Conservation (phyloP, 768 basidiomycete genomes). For the Terana coerulea region DNA sequence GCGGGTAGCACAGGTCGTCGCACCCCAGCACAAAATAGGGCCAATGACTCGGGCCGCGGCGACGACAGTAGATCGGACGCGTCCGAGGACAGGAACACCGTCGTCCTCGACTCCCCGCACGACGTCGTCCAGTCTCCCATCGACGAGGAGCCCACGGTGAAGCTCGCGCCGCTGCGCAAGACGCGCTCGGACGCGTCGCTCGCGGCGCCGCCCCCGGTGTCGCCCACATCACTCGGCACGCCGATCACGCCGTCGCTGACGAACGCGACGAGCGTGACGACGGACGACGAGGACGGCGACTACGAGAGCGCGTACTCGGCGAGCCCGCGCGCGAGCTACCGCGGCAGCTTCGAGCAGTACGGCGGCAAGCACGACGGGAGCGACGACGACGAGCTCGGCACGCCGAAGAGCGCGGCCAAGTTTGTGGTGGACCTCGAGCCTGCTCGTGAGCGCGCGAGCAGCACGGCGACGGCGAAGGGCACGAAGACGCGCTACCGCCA, state of each 20-base stretch:
- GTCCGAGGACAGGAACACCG: neutral
- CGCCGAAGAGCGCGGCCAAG: conserved; percentile 19
- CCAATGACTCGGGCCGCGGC: neutral
- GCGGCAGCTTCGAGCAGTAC: conserved; percentile 41
- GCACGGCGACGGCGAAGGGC: conserved; percentile 46
- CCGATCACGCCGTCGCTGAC: conserved; percentile 35
- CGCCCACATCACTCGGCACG: conserved; percentile 20
- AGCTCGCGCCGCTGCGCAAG: conserved; percentile 27
- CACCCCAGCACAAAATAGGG: neutral
- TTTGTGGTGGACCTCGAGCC: conserved; percentile 30
- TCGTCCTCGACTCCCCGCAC: neutral
- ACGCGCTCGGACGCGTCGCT: conserved; percentile 32
- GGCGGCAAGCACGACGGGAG: conserved; percentile 6
- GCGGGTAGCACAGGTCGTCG: conserved; percentile 8
- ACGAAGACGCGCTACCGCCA: conserved; percentile 31
- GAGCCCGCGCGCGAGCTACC: conserved; percentile 62
- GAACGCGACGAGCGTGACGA: conserved; percentile 31
- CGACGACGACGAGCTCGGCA: conserved; percentile 19
- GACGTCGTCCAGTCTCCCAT: neutral
- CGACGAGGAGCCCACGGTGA: conserved; percentile 9
- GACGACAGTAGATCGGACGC: neutral
- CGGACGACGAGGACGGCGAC: conserved; percentile 80
- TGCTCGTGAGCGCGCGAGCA: conserved; percentile 54
- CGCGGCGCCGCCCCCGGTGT: conserved; percentile 22
- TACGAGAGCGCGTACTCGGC: conserved; percentile 85